These are phyloP conservation scores for Sordaria brevicollis DNA, from an alignment of 495 filamentous ascomycete genomes.

Conservation along the genomic window DNA sequence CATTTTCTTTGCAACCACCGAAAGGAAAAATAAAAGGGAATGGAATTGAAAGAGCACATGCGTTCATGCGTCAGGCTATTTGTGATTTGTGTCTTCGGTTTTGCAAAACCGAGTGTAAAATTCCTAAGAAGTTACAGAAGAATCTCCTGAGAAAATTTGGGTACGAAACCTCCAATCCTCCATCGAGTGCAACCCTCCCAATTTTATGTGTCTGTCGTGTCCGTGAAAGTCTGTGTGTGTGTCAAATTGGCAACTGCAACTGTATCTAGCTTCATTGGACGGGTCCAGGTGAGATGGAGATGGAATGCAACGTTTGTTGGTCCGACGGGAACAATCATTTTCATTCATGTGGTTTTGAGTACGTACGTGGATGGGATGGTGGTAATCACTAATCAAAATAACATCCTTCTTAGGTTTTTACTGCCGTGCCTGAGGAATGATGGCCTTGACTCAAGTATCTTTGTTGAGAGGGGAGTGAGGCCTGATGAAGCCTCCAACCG, in stretches of 20 bases:
- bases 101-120: background rate
- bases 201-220: background rate
- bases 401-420: too few relatives aligned
- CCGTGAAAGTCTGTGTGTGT: background rate
- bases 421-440: too few relatives aligned
- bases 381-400: too few relatives aligned
- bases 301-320: background rate
- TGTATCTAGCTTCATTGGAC: background rate
- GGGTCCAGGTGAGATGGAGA: too few relatives aligned
- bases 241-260: background rate
- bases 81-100: too few relatives aligned
- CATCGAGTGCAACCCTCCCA: background rate
- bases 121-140: too few relatives aligned
- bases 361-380: background rate
- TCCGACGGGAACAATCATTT: background rate
- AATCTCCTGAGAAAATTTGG: background rate
- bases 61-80: too few relatives aligned
- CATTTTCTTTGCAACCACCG: background rate
- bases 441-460: too few relatives aligned
- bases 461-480: too few relatives aligned
- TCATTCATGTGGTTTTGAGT: background rate
- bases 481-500: background rate
- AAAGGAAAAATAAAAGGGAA: background rate
- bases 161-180: background rate
- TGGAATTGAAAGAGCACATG: too few relatives aligned